These are phyloP conservation scores for Nitzschia inconspicua DNA, from an alignment of 108 stramenopile genomes.

Conservation along the genomic window DNA sequence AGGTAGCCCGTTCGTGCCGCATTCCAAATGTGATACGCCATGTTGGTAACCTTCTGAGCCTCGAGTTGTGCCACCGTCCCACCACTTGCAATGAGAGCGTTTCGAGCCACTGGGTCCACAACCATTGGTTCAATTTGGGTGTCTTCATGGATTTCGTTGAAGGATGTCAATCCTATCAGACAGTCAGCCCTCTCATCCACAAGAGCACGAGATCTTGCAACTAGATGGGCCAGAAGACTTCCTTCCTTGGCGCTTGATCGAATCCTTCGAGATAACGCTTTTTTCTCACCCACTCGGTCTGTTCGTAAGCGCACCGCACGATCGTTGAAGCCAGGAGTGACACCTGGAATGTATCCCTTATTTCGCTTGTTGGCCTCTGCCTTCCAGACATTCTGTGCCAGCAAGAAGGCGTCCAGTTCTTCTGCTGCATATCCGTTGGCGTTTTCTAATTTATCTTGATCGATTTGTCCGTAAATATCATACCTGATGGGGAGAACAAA, in stretches of 20 bases:
- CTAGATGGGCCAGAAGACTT: slow-evolving; percentile 18
- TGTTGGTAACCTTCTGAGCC: background rate
- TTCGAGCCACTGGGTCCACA: background rate
- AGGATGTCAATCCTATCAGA: slow-evolving; percentile 34
- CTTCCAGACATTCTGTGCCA: slow-evolving; percentile 9
- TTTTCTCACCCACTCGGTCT: no score
- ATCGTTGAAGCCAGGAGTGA: slow-evolving; percentile 40
- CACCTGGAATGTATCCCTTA: slow-evolving; percentile 15
- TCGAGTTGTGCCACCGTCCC: slow-evolving; percentile 19
- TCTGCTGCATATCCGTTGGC: no score
- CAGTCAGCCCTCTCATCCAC: slow-evolving; percentile 22
- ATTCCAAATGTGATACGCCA: no score
- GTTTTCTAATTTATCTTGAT: no score
- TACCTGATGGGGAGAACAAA: no score
- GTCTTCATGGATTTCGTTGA: slow-evolving; percentile 53
- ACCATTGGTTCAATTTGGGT: slow-evolving; percentile 33
- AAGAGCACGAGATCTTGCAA: slow-evolving; percentile 16
- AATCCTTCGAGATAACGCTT: no score
- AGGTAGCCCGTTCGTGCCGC: no score
- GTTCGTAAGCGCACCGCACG: slow-evolving; percentile 14
- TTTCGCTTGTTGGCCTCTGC: slow-evolving; percentile 17
- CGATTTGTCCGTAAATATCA: no score
- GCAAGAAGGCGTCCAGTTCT: slow-evolving; percentile 41
- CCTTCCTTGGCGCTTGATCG: slow-evolving; percentile 15
- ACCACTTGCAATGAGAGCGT: slow-evolving; percentile 16